These are phyloP conservation scores for Pseudogymnoascus sp. DNA, from an alignment of 2,329 filamentous ascomycete genomes.

Conservation along the genomic window DNA sequence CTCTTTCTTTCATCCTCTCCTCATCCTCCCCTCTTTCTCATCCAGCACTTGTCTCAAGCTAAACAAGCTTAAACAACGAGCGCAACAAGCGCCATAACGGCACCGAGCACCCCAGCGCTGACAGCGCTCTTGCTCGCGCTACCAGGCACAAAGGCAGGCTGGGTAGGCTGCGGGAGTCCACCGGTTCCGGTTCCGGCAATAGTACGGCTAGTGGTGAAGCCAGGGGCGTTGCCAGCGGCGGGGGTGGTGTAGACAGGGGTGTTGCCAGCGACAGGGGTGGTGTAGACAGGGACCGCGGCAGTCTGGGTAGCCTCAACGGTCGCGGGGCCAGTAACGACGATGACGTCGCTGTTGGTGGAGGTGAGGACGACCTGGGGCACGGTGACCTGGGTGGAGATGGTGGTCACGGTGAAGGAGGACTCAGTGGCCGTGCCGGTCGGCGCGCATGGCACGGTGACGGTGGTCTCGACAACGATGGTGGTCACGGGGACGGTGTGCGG, in stretches of 20 bases:
- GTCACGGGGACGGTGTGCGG: constrained; percentile 35
- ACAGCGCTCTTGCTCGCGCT: background rate
- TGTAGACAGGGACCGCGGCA: background rate
- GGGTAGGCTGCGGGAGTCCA: background rate
- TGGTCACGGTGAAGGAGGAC: constrained; percentile 41
- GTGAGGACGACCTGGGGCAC: constrained; percentile 45
- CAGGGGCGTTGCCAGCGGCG: background rate
- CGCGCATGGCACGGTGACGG: constrained; percentile 41
- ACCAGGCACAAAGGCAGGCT: background rate
- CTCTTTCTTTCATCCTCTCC: background rate
- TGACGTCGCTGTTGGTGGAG: constrained; percentile 13
- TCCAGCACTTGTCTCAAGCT: background rate
- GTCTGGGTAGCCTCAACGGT: background rate
- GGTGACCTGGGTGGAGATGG: constrained; percentile 38
- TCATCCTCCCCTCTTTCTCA: background rate
- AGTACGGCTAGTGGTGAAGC: background rate
- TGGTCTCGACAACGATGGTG: constrained; percentile 40
- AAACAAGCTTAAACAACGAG: background rate
- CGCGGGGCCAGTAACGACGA: background rate
- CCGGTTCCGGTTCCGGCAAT: background rate
- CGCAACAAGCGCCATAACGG: background rate
- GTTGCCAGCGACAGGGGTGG: background rate
- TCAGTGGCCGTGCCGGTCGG: constrained; percentile 38
- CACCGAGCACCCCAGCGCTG: background rate
- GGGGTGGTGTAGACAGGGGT: background rate